These are phyloP conservation scores for Brassica incana DNA, from an alignment of 345 rosid genomes.

Conservation along the genomic window DNA sequence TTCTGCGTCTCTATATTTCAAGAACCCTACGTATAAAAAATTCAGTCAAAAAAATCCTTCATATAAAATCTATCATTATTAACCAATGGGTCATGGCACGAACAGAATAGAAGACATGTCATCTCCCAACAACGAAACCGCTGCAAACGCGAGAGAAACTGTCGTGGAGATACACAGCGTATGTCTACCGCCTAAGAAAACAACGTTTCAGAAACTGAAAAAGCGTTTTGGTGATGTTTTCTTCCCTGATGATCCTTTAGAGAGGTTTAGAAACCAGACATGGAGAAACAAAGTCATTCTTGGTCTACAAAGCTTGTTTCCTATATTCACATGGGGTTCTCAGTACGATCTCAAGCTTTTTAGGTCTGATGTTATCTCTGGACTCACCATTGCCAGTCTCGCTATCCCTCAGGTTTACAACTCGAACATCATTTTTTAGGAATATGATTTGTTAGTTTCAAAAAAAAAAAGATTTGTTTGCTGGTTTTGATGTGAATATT, in stretches of 20 bases:
- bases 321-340: constrained; percentile 81
- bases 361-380: constrained; percentile 87
- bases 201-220: constrained; percentile 65
- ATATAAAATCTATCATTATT: too few species aligned
- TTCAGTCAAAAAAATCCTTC: too few species aligned
- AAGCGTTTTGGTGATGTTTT: constrained; percentile 66
- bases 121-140: constrained; percentile 34
- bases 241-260: constrained; percentile 95
- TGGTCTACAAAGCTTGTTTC: constrained; percentile 71
- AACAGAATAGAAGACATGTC: constrained; percentile 45
- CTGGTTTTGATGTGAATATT: not conserved
- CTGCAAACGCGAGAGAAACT: constrained; percentile 19
- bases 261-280: constrained; percentile 77
- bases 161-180: constrained; percentile 64
- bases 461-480: not conserved
- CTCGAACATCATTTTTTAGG: not conserved
- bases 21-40: not conserved
- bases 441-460: too few species aligned
- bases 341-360: constrained; percentile 60
- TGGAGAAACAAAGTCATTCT: constrained; percentile 54
- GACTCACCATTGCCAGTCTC: constrained; percentile 99
- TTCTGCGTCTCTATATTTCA: not conserved
- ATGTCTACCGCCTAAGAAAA: constrained; percentile 65
- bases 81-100: constrained; percentile 36
- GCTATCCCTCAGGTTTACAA: constrained; percentile 91